Conservation (phyloP, 768 basidiomycete species). For the Suillus ampliporus region DNA sequence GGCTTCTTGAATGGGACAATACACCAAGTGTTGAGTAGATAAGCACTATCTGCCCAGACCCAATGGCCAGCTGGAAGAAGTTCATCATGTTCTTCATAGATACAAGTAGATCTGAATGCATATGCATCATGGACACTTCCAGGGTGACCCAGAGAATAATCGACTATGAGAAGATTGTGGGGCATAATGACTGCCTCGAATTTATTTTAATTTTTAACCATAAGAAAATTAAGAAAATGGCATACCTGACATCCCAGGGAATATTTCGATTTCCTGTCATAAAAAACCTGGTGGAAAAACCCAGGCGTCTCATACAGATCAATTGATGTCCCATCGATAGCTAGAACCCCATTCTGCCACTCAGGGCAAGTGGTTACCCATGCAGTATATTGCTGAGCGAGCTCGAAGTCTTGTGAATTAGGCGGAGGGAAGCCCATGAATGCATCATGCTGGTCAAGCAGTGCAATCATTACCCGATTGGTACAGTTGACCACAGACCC, state of each 20-base stretch:
- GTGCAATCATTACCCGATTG: conserved; percentile 21
- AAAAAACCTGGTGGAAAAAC: conserved; percentile 11
- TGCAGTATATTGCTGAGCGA: conserved; percentile 8
- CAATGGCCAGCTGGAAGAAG: conserved; percentile 10
- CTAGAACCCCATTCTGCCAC: conserved; percentile 44
- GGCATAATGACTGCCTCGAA: conserved; percentile 10
- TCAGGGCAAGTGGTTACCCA: conserved; percentile 7
- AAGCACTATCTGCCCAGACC: conserved; percentile 23
- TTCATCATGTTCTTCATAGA: neutral
- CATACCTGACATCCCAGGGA: conserved; percentile 26
- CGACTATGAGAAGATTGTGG: conserved; percentile 11
- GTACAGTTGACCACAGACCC: conserved; percentile 27
- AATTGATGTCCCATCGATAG: conserved; percentile 43
- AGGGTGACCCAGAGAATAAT: conserved; percentile 14
- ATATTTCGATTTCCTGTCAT: conserved; percentile 23
- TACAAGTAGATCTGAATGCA: conserved; percentile 10
- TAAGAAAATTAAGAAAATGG: neutral
- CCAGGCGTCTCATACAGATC: conserved; percentile 18
- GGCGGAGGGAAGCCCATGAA: conserved; percentile 17
- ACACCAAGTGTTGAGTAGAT: conserved; percentile 16
- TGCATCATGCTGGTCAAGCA: conserved; percentile 21
- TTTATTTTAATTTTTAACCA: neutral
- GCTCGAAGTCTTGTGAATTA: conserved; percentile 2
- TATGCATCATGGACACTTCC: conserved; percentile 18
- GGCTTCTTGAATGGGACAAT: conserved; percentile 20